Conservation (phyloP, 2,329 filamentous ascomycete species). For the Drechslerella dactyloides region DNA sequence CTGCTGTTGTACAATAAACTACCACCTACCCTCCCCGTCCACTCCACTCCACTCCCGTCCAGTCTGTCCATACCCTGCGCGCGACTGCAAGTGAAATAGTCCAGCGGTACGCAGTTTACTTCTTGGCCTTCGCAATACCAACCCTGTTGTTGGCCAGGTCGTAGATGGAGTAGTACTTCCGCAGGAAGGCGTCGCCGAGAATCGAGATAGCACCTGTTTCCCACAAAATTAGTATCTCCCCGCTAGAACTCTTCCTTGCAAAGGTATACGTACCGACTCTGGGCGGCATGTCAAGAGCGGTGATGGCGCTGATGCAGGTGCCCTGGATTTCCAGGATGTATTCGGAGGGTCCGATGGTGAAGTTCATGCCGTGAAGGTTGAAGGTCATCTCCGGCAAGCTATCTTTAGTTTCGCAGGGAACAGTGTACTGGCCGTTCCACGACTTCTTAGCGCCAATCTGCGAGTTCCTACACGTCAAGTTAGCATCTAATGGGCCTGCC, state of each 20-base stretch:
- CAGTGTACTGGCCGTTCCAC: constrained; percentile 93
- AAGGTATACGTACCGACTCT: constrained; percentile 46
- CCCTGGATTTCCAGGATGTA: constrained; percentile 96
- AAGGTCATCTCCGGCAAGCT: constrained; percentile 90
- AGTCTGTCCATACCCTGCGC: constrained; percentile 24
- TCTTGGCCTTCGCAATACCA: constrained; percentile 79
- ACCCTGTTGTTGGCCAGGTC: constrained; percentile 88
- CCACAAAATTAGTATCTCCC: constrained; percentile 56
- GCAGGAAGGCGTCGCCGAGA: constrained; percentile 83
- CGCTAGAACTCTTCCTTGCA: constrained; percentile 70
- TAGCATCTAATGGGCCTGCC: constrained; percentile 3
- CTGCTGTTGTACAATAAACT: constrained; percentile 47
- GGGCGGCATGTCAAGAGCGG: constrained; percentile 82
- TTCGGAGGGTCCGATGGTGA: constrained; percentile 84
- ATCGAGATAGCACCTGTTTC: constrained; percentile 78
- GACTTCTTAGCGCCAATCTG: constrained; percentile 98
- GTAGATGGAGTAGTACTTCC: constrained; percentile 94
- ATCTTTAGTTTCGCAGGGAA: constrained; percentile 85
- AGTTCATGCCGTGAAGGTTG: constrained; percentile 83
- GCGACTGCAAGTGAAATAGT: constrained; percentile 15
- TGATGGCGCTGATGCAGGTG: constrained; percentile 95
- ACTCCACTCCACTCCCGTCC: too few relatives aligned
- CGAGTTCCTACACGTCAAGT: constrained; percentile 69
- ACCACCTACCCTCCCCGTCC: background rate
- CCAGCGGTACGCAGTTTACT: constrained; percentile 11